phyloP scores from a whole-genome alignment of 2,329 filamentous ascomycete genomes.

The Colletotrichum nymphaeae region DNA sequence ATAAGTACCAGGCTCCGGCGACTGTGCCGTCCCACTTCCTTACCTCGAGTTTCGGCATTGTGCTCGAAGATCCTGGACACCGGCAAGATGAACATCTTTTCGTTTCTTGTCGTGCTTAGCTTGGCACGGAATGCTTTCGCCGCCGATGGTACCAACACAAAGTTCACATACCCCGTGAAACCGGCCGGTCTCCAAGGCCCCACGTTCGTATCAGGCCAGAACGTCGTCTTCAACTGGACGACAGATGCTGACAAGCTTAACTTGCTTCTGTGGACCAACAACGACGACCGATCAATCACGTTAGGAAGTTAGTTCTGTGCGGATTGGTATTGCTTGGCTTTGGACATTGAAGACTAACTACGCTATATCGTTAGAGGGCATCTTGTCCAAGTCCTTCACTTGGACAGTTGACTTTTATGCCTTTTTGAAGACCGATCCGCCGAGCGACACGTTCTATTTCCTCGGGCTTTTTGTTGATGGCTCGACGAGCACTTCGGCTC shows the following conservation, averaged over 20 bases:
- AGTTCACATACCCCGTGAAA: neutral
- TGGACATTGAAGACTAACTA: neutral
- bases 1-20: neutral
- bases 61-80: neutral
- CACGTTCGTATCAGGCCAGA: neutral
- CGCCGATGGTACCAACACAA: neutral
- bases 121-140: neutral
- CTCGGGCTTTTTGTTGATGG: neutral
- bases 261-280: neutral
- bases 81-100: neutral
- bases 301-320: neutral
- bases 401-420: neutral
- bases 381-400: neutral
- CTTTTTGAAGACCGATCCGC: neutral
- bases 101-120: neutral
- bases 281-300: neutral
- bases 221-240: neutral
- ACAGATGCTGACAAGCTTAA: neutral
- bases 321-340: neutral
- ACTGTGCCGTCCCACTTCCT: neutral
- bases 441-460: neutral
- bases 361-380: neutral
- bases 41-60: neutral
- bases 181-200: neutral
- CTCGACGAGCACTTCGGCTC: neutral